Base-by-base conservation (phyloP, 2,329 filamentous ascomycete species). In the Setomelanomma holmii region DNA sequence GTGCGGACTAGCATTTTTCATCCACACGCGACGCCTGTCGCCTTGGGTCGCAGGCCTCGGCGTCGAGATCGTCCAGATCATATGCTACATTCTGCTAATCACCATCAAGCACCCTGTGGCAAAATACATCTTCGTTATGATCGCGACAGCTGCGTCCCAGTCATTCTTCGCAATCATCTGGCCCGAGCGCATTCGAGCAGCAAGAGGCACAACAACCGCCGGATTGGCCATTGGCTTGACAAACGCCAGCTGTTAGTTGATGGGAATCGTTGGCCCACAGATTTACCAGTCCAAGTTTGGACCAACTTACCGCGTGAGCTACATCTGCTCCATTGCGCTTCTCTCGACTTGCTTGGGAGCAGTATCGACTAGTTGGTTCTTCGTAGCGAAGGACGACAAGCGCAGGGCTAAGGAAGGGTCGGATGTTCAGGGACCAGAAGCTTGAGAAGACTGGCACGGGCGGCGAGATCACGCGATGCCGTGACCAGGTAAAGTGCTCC, bases 11-110 rank as follows among this genome's bases (percentile, higher is more conserved):
- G 63, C 60, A 4, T 60, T 51, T 42, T 50, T 64, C 20, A 61
- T 66, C 35, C 63, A 64, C 46, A 64, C 53, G 7, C 50, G 45
- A 19, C 57, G 57, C n/a, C 56, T 66, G 5, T 57, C 52, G 14
- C 61, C 60, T 5, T 66, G 63, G 61, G 50, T 63, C 16, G 63
- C 63, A 19, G 56, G 61, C 8, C 56, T 67, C 5, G 49, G 56
- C 17, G 56, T 65, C 6, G 74, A 78, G 49, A 53, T 66, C 8
- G 59, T 66, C 1, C 68, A 74, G 44, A 73, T 75, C 7, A 55
- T 75, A 22, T 77, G 75, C 56, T 78, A 77, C 45, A 69, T 78
- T 40, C 56, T 76, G 4, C 66, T 78, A 24, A 73, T 78, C 46
- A 73, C 70, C 1, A 66, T 77, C 34, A 64, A 70, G 21, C 63